These are phyloP conservation scores for Lentinus polychrous DNA, from an alignment of 1,284 basidiomycete genomes.

Conservation along the genomic window DNA sequence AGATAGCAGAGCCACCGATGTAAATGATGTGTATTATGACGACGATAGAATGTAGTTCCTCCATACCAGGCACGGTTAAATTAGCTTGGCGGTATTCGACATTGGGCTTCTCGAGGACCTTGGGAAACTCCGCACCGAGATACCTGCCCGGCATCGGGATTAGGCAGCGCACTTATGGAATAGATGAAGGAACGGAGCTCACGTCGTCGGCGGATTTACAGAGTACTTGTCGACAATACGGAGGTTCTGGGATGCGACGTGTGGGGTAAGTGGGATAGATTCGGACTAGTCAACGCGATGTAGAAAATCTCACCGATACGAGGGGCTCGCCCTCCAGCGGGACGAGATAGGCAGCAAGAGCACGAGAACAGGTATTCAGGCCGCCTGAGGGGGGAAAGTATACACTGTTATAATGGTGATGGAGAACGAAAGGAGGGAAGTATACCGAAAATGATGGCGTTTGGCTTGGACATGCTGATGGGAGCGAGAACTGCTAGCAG, in stretches of 20 bases:
- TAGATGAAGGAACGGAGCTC: constrained; percentile 24
- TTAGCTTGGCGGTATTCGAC: constrained; percentile 85
- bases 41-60: constrained; percentile 1
- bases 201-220: constrained; percentile 83
- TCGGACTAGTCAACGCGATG: neutral
- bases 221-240: constrained; percentile 85
- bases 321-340: constrained; percentile 58
- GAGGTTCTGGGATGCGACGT: constrained; percentile 41
- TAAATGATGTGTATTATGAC: constrained; percentile 7
- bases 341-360: constrained; percentile 56
- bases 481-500: constrained; percentile 7
- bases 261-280: neutral
- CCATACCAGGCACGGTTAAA: constrained; percentile 62
- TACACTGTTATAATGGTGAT: neutral
- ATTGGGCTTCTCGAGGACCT: constrained; percentile 55
- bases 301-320: constrained; percentile 54
- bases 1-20: neutral
- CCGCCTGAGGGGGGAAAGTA: constrained; percentile 43
- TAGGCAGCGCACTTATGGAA: constrained; percentile 7
- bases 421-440: neutral
- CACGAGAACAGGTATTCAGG: constrained; percentile 67
- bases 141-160: constrained; percentile 45
- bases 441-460: constrained; percentile 73
- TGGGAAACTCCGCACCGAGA: constrained; percentile 70
- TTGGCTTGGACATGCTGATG: constrained; percentile 47